phyloP scores from a whole-genome alignment of 768 basidiomycete species.

The Suillus fuscotomentosus region DNA sequence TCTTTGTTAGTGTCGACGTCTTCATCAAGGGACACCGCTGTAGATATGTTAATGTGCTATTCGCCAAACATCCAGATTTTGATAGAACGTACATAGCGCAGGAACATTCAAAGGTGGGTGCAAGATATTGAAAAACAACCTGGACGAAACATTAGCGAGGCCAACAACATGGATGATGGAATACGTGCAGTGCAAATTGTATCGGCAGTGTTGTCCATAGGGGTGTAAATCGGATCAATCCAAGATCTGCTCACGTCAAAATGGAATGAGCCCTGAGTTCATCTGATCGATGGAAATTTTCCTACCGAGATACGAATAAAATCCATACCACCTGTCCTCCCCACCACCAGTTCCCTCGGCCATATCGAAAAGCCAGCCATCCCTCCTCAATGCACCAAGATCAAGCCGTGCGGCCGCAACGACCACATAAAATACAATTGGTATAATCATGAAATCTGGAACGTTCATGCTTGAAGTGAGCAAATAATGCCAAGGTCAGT shows the following conservation, averaged over 20 bases:
- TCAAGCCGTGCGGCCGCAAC: constrained; percentile 62
- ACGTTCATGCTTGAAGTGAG: background rate
- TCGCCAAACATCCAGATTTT: background rate
- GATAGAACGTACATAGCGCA: constrained; percentile 59
- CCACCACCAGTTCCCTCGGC: constrained; percentile 32
- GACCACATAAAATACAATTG: constrained; percentile 79
- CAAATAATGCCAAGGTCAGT: constrained; percentile 17
- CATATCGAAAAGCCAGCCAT: constrained; percentile 85
- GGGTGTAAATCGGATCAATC: constrained; percentile 56
- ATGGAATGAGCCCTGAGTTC: background rate
- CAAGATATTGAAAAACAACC: constrained; percentile 81
- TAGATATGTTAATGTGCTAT: background rate
- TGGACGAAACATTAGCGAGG: constrained; percentile 23
- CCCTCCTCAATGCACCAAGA: constrained; percentile 53
- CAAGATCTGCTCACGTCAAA: constrained; percentile 47
- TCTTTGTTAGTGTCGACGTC: constrained; percentile 93
- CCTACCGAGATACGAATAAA: constrained; percentile 78
- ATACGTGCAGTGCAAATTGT: constrained; percentile 82
- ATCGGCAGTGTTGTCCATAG: constrained; percentile 88
- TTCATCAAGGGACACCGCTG: constrained; percentile 84
- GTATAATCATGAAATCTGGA: constrained; percentile 78
- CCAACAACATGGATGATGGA: constrained; percentile 28
- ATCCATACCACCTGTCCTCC: constrained; percentile 70
- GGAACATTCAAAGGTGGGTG: constrained; percentile 90
- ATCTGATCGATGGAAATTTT: constrained; percentile 2